phyloP scores from a whole-genome alignment of 2,329 filamentous ascomycete species.

The Fusarium transvaalense region DNA sequence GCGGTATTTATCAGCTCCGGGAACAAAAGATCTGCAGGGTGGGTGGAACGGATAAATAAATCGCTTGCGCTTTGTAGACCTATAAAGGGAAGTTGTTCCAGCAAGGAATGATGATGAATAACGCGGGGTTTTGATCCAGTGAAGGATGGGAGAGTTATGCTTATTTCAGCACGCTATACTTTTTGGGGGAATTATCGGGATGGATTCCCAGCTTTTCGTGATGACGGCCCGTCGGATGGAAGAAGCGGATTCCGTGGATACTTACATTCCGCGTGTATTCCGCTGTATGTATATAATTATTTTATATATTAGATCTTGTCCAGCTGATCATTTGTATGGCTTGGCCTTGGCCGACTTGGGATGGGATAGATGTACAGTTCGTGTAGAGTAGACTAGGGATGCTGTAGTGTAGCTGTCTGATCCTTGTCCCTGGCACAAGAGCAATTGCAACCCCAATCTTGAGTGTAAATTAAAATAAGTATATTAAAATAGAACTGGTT shows the following conservation, averaged over 20 bases:
- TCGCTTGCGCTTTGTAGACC: background rate
- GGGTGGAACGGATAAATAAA: background rate
- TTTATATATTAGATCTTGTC: background rate
- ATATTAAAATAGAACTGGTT: no score
- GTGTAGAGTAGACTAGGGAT: no score
- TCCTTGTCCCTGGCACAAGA: no score
- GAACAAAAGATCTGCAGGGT: background rate
- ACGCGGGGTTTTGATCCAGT: background rate
- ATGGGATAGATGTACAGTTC: background rate
- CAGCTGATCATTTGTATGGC: background rate
- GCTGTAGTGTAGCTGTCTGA: no score
- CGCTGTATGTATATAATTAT: accelerated
- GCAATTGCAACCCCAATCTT: no score
- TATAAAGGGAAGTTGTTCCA: slow-evolving; percentile 11
- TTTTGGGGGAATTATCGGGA: slow-evolving; percentile 3
- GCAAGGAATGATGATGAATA: background rate
- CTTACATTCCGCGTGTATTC: background rate
- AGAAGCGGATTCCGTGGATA: background rate
- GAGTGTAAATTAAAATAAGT: no score
- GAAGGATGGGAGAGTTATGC: background rate
- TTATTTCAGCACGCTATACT: slow-evolving; percentile 3
- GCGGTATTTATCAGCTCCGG: background rate
- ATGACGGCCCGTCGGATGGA: background rate
- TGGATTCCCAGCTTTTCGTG: background rate
- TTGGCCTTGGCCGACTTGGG: background rate